These are phyloP conservation scores for Neurospora sp. DNA, from an alignment of 495 filamentous ascomycete genomes.

Conservation along the genomic window DNA sequence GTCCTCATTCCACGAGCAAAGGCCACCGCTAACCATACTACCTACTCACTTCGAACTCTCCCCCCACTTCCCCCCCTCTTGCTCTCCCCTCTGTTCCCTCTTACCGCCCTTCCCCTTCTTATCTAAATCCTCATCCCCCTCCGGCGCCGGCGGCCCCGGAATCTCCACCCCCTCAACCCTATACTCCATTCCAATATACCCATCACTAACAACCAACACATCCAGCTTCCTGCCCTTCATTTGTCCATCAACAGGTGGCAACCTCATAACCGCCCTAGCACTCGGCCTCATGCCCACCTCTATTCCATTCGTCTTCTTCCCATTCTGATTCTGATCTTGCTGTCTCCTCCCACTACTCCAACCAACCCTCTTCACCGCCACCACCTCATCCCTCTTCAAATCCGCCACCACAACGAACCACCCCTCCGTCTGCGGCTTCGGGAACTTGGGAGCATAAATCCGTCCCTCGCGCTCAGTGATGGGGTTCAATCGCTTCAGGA, in stretches of 20 bases:
- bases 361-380: slow-evolving; percentile 74
- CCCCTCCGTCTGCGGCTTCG: slow-evolving; percentile 90
- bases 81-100: not conserved
- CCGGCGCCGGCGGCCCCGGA: slow-evolving; percentile 12
- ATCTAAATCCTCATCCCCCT: slow-evolving; percentile 1
- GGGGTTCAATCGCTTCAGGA: slow-evolving; percentile 56
- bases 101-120: slow-evolving; percentile 8
- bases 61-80: not conserved
- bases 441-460: slow-evolving; percentile 80
- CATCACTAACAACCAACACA: slow-evolving; percentile 71
- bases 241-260: slow-evolving; percentile 39
- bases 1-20: not conserved
- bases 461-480: slow-evolving; percentile 50
- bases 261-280: slow-evolving; percentile 49
- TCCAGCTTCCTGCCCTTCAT: slow-evolving; percentile 45
- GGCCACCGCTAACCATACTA: not conserved
- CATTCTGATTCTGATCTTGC: not conserved
- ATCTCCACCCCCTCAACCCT: slow-evolving; percentile 17
- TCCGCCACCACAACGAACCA: slow-evolving; percentile 77
- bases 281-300: slow-evolving; percentile 27
- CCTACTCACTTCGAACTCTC: not conserved
- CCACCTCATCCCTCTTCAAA: slow-evolving; percentile 55
- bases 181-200: slow-evolving; percentile 76
- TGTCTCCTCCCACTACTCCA: slow-evolving; percentile 42
- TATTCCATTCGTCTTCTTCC: slow-evolving; percentile 6